These are phyloP conservation scores for Fusarium succisae DNA, from an alignment of 2,329 filamentous ascomycete genomes.

Conservation along the genomic window DNA sequence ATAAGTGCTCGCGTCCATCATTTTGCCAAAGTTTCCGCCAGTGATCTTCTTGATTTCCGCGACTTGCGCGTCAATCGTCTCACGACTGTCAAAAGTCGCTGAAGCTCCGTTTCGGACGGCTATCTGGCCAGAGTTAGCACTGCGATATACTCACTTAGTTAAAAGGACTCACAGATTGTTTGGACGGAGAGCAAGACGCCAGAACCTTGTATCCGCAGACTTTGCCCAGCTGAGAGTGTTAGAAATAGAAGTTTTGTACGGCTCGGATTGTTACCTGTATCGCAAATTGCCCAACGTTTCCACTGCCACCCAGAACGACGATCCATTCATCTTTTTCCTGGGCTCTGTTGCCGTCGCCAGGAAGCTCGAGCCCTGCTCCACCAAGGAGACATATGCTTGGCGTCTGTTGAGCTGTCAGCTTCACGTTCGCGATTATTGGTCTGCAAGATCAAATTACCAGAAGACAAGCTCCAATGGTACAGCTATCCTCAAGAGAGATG, in stretches of 20 bases:
- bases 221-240: slow-evolving; percentile 43
- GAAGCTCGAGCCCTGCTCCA: slow-evolving; percentile 40
- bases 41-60: slow-evolving; percentile 46
- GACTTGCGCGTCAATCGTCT: slow-evolving; percentile 44
- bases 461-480: slow-evolving; percentile 49
- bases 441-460: slow-evolving; percentile 36
- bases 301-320: slow-evolving; percentile 48
- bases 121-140: slow-evolving; percentile 24
- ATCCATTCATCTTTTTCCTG: slow-evolving; percentile 48
- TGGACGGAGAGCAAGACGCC: slow-evolving; percentile 48
- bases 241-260: not conserved
- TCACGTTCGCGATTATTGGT: not conserved
- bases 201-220: slow-evolving; percentile 50
- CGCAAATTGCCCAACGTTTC: slow-evolving; percentile 48
- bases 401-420: slow-evolving; percentile 34
- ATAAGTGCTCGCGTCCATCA: slow-evolving; percentile 48
- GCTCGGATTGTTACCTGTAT: slow-evolving; percentile 38
- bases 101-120: slow-evolving; percentile 44
- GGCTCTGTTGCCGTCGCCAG: slow-evolving; percentile 16
- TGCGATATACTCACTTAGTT: not conserved
- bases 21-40: slow-evolving; percentile 44
- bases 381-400: slow-evolving; percentile 46
- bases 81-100: slow-evolving; percentile 46
- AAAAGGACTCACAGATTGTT: slow-evolving; percentile 30
- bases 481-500: slow-evolving; percentile 44